These are phyloP conservation scores for Vigna nakashimae DNA, from an alignment of 306 rosid species.

Conservation along the genomic window DNA sequence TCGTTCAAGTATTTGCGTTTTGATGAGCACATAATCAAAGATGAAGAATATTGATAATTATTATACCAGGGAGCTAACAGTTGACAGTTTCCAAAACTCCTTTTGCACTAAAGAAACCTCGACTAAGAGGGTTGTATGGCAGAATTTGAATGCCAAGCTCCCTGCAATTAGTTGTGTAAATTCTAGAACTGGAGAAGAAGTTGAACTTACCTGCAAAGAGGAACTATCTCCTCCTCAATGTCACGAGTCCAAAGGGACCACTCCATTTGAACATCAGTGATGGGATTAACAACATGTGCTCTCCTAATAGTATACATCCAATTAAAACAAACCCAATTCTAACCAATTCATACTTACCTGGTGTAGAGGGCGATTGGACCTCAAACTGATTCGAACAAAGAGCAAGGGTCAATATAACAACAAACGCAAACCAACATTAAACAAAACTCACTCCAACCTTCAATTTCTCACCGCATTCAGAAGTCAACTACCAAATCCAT, in stretches of 20 bases:
- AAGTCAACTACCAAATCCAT: no score
- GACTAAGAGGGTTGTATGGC: constrained; percentile 82
- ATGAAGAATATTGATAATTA: not conserved
- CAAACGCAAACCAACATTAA: no score
- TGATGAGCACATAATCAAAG: no score
- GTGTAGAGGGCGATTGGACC: no score
- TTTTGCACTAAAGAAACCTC: constrained; percentile 81
- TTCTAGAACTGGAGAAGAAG: not conserved
- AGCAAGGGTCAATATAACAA: no score
- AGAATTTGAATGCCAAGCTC: constrained; percentile 76
- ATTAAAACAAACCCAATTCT: no score
- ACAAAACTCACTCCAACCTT: no score
- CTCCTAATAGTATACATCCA: constrained; percentile 46
- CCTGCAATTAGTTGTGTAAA: constrained; percentile 37
- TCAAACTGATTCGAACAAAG: no score
- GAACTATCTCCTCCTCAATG: constrained; percentile 6
- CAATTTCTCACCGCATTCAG: no score
- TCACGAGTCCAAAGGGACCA: constrained; percentile 32
- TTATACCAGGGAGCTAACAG: constrained; percentile 55
- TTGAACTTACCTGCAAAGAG: constrained; percentile 43
- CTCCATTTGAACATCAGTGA: constrained; percentile 17
- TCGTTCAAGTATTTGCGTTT: no score
- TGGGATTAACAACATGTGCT: constrained; percentile 29
- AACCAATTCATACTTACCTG: no score
- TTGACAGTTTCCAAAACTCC: constrained; percentile 59